Conservation (phyloP, 306 rosid species). For the Dalbergia cochinchinensis region DNA sequence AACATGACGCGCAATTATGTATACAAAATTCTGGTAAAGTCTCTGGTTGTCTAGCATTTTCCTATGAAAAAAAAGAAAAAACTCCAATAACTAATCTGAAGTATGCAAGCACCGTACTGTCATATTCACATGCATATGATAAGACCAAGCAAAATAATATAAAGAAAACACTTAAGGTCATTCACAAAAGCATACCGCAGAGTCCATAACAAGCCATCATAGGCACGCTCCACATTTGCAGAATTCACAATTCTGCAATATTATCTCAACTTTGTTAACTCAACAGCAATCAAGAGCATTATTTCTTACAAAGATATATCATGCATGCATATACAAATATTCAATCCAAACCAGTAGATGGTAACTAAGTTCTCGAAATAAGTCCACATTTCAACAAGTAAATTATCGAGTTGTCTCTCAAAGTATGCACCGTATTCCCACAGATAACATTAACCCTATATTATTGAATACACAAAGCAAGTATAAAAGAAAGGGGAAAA, state of each 20-base stretch:
- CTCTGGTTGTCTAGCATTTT: too few species aligned
- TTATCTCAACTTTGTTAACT: conserved; percentile 43
- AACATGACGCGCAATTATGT: too few species aligned
- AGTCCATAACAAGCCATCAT: conserved; percentile 92
- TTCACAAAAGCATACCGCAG: conserved; percentile 66
- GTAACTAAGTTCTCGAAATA: conserved; percentile 20
- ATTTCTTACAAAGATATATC: conserved; percentile 10
- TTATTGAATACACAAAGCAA: conserved; percentile 1
- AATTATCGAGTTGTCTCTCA: conserved; percentile 33
- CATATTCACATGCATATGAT: conserved; percentile 34
- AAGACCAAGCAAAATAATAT: conserved; percentile 32
- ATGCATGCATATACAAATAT: conserved; percentile 29
- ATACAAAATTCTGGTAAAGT: too few species aligned
- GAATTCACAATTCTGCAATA: conserved; percentile 85
- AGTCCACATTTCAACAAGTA: conserved; percentile 24
- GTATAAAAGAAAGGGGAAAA: background rate
- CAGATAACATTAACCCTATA: conserved; percentile 10
- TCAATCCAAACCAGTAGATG: conserved; percentile 38
- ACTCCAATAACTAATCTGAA: conserved; percentile 28
- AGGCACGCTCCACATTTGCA: conserved; percentile 79
- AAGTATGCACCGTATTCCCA: conserved; percentile 20
- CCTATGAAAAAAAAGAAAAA: background rate
- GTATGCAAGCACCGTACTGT: conserved; percentile 24
- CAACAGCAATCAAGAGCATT: conserved; percentile 32
- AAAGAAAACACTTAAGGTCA: conserved; percentile 35